Evolutionary conservation across 1,284 basidiomycete species (phyloP), one percentile per base, ranked within the genome.

Genomic region (Sanghuangporus baumii): DNA sequence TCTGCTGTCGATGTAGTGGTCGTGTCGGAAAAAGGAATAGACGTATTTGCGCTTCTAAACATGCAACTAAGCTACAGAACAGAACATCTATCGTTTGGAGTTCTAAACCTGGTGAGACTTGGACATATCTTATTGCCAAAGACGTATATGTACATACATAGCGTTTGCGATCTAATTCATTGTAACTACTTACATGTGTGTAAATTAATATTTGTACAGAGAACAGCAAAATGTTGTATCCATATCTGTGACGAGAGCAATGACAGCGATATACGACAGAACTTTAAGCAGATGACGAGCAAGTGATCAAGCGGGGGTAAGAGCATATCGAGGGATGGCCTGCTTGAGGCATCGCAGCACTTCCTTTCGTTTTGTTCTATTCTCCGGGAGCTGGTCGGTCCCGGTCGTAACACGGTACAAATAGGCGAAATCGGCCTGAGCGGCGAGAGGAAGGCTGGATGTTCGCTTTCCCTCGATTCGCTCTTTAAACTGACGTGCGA

Each of bases 381-480:
- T 80, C 14, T 79, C 78, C 1, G 84, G 82, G 65, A 88, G 70
- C 52, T 75, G 70, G 2, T 75, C 9, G 64, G 79, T 75, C 2
- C 86, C 86, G 2, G 72, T 80, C 8, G 79, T 87, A 36, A 89
- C 70, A 52, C 79, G 81, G 68, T 80, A 76, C 55, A 96, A 78
- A 74, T 89, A 95, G 1, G 82, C 86, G 71, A 96, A 94, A 74
- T 97, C 94, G 0, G 94, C 93, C 71, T 95, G 94, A 0, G 86
- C 85, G 40, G 85, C 82, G 2, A 95, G 78, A 0, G 94, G 86
- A 31, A 96, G 76, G 55, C 81, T 77, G 68, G 85, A 77, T 5
- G 81, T 83, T 70, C 90, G 81, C 67, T 84, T 84, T 46, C 81
- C 79, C 63, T 86, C 80, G 54, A 94, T 77, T 69, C 89, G 87